Conservation (phyloP, 2,329 filamentous ascomycete genomes). For the Exophiala bonariae region DNA sequence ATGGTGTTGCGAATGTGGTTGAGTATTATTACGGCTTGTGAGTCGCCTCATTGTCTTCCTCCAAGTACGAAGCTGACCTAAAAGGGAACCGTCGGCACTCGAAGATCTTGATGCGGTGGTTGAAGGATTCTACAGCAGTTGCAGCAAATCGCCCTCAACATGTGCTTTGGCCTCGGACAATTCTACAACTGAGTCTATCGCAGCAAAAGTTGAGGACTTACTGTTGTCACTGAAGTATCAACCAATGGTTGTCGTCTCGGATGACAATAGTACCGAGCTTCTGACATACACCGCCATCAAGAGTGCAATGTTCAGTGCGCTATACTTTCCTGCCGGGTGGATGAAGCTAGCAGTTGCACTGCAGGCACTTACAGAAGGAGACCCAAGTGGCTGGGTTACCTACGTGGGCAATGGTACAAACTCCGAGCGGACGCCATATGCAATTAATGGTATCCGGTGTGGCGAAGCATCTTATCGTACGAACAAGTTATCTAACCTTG, state of each 20-base stretch:
- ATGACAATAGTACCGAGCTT: not conserved
- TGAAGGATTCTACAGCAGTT: conserved; percentile 8
- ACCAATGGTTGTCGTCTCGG: not conserved
- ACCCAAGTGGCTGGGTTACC: not conserved
- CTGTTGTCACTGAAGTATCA: not conserved
- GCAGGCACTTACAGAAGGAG: not conserved
- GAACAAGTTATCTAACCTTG: conserved; percentile 1
- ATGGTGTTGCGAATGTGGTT: conserved; percentile 12
- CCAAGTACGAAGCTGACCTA: not conserved
- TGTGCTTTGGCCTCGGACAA: conserved; percentile 3
- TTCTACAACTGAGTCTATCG: conserved; percentile 1
- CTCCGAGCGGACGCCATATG: not conserved
- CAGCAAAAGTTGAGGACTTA: conserved; percentile 1
- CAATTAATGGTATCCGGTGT: conserved; percentile 14
- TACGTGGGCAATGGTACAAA: not conserved
- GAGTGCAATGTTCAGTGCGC: not conserved
- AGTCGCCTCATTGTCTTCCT: not conserved
- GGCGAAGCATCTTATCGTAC: conserved; percentile 12
- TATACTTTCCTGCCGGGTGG: conserved; percentile 11
- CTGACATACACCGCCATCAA: not conserved
- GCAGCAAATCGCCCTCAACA: conserved; percentile 1
- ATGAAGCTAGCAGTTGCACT: conserved; percentile 5
- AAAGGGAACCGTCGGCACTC: not conserved
- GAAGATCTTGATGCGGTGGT: conserved; percentile 8
- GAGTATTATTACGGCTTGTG: conserved; percentile 12